Evolutionary conservation across 805 yeast species (phyloP).

Genomic region (Isabelozyma heimii): DNA sequence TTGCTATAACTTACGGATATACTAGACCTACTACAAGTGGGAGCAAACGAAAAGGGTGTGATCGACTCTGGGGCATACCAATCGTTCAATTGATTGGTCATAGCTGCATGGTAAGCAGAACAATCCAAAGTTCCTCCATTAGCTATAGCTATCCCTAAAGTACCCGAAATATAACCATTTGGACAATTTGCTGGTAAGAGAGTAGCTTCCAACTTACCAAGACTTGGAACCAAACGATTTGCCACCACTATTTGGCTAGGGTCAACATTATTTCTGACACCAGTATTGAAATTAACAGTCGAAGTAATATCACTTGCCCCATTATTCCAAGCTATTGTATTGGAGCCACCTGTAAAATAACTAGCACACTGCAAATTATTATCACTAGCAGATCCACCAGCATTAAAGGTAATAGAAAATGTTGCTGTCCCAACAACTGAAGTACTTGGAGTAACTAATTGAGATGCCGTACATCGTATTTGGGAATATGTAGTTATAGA

Average conservation of each 20-base stretch:
- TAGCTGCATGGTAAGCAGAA: background rate
- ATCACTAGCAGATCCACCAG: background rate
- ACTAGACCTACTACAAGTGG: background rate
- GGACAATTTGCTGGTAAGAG: background rate
- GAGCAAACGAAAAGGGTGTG: background rate
- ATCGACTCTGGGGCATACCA: background rate
- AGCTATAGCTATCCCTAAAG: background rate
- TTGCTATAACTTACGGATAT: too few relatives aligned
- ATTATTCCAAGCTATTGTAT: background rate
- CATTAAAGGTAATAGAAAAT: background rate
- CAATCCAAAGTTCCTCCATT: background rate
- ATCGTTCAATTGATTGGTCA: background rate
- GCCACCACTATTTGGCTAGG: background rate
- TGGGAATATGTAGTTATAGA: slow-evolving; percentile 4
- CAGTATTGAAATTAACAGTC: background rate
- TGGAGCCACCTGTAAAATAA: background rate
- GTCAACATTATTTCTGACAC: background rate
- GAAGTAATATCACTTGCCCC: background rate
- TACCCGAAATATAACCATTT: background rate
- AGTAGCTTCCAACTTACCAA: background rate
- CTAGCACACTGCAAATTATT: background rate
- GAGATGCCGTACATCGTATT: slow-evolving; percentile 8
- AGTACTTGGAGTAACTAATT: background rate
- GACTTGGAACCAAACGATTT: background rate
- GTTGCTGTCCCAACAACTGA: slow-evolving; percentile 3